Conservation (phyloP, 2,329 filamentous ascomycete species). For the Fusarium heterosporum region DNA sequence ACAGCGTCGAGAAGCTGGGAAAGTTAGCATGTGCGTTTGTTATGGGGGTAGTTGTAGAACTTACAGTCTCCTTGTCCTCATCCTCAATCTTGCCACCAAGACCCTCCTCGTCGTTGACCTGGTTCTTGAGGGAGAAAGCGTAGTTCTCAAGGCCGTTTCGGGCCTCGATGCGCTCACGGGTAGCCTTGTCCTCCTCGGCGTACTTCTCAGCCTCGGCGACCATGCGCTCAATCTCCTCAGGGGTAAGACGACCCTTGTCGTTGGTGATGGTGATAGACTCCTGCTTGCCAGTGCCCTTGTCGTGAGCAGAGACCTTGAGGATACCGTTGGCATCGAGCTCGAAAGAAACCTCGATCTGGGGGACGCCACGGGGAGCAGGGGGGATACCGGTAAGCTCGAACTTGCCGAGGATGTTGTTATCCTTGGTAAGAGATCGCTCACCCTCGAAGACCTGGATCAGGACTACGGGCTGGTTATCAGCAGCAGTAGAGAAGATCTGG, state of each 20-base stretch:
- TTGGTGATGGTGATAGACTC: constrained; percentile 99
- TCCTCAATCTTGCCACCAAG: constrained; percentile 98
- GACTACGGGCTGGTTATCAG: constrained; percentile 96
- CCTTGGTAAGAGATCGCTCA: constrained; percentile 93
- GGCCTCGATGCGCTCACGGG: constrained; percentile 94
- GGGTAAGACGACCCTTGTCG: constrained; percentile 96
- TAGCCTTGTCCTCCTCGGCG: constrained; percentile 99
- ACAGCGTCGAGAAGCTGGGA: constrained; percentile 85
- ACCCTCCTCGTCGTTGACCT: constrained; percentile 95
- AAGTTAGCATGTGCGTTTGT: constrained; percentile 52
- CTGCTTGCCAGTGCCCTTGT: constrained; percentile 98
- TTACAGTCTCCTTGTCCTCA: constrained; percentile 95
- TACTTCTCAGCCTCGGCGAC: constrained; percentile 98
- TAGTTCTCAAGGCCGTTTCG: constrained; percentile 99
- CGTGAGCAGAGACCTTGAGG: constrained; percentile 92
- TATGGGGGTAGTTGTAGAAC: constrained; percentile 50
- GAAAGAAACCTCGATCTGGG: constrained; percentile 98
- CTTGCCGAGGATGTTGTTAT: constrained; percentile 97
- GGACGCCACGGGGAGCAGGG: constrained; percentile 93
- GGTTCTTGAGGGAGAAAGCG: constrained; percentile 98
- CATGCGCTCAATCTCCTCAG: constrained; percentile 99
- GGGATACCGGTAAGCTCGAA: constrained; percentile 98
- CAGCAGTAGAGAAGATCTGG: constrained; percentile 97
- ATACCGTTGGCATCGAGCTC: constrained; percentile 99
- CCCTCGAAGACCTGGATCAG: constrained; percentile 96